Conservation (phyloP, 371 early-diverging fungal genomes). For the Apophysomyces trapeziformis region DNA sequence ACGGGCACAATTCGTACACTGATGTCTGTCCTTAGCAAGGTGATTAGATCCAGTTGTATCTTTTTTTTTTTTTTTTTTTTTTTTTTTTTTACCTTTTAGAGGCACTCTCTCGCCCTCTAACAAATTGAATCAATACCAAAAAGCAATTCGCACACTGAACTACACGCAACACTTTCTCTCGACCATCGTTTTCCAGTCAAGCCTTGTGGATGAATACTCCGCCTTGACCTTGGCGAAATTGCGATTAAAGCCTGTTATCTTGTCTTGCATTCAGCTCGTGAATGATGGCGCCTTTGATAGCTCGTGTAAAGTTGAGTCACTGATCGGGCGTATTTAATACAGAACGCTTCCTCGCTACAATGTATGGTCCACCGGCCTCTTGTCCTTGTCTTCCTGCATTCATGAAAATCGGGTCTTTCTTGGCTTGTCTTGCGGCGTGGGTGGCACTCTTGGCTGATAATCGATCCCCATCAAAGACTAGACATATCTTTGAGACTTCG, state of each 20-base stretch:
- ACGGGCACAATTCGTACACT: too few relatives aligned
- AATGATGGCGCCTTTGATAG: not conserved
- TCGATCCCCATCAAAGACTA: not conserved
- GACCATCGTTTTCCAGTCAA: too few relatives aligned
- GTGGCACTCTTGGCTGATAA: conserved; percentile 1
- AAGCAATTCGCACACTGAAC: too few relatives aligned
- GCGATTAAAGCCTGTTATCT: not conserved
- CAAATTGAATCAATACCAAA: too few relatives aligned
- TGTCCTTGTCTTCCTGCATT: not conserved
- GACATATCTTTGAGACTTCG: not conserved
- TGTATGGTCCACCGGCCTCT: not conserved
- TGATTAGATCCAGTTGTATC: too few relatives aligned
- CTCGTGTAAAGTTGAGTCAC: not conserved
- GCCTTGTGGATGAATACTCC: not conserved
- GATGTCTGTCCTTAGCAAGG: too few relatives aligned
- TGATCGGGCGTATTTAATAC: conserved; percentile 5
- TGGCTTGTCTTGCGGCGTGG: conserved; percentile 8
- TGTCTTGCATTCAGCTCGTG: conserved; percentile 5
- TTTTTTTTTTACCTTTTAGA: too few relatives aligned
- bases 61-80: too few relatives aligned
- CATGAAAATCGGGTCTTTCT: not conserved
- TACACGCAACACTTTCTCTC: too few relatives aligned
- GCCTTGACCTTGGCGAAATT: not conserved
- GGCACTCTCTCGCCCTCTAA: too few relatives aligned
- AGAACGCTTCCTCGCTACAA: not conserved